phyloP scores from a whole-genome alignment of 2,329 filamentous ascomycete species.

The Fusarium pseudograminearum region DNA sequence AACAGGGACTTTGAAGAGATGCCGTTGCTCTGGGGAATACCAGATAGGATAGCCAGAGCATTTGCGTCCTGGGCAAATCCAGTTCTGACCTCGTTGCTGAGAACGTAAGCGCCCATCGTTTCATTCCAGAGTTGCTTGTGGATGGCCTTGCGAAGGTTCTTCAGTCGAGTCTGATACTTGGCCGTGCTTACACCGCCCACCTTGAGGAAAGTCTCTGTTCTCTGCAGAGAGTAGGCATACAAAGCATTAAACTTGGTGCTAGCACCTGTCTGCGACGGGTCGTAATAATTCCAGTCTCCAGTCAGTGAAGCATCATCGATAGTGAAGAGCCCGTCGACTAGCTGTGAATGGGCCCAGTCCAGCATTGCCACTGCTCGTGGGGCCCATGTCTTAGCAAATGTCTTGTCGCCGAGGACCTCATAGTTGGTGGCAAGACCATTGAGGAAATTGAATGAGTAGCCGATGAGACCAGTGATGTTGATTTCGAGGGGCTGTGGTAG shows the following conservation, averaged over 20 bases:
- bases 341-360: background rate
- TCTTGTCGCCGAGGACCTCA: fast-evolving
- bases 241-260: constrained; percentile 12
- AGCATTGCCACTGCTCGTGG: background rate
- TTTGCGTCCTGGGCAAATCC: constrained; percentile 3
- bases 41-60: background rate
- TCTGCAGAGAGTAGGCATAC: background rate
- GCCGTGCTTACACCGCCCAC: background rate
- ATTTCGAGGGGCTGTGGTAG: background rate
- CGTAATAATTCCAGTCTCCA: constrained; percentile 17
- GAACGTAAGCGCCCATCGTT: background rate
- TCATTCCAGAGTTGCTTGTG: background rate
- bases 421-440: background rate
- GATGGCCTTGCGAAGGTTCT: background rate
- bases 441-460: background rate
- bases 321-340: background rate
- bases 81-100: fast-evolving
- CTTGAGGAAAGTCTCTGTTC: background rate
- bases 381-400: background rate
- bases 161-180: background rate
- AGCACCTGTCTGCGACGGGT: background rate
- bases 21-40: background rate
- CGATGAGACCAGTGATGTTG: constrained; percentile 5
- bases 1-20: background rate
- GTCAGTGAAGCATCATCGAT: background rate